Conservation (phyloP, 2,329 filamentous ascomycete genomes). For the Biscogniauxia sp. region DNA sequence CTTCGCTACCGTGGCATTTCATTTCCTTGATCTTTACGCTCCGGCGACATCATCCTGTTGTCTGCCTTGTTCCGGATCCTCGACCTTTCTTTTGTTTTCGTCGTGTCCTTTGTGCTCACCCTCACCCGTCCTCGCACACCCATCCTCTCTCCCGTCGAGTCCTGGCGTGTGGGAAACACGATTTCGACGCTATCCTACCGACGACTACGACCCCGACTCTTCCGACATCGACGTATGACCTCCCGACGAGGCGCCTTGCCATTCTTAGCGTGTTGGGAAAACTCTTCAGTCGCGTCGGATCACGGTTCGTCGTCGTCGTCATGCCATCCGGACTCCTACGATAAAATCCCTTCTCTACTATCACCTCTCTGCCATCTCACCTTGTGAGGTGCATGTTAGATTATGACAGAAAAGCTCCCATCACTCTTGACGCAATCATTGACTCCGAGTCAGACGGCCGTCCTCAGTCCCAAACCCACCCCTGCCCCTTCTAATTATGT, state of each 20-base stretch:
- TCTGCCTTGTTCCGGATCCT: slow-evolving; percentile 14
- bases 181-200: slow-evolving; percentile 11
- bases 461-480: slow-evolving; percentile 39
- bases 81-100: slow-evolving; percentile 27
- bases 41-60: slow-evolving; percentile 13
- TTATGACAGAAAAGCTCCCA: slow-evolving; percentile 61
- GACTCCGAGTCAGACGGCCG: slow-evolving; percentile 51
- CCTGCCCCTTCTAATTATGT: slow-evolving; percentile 40
- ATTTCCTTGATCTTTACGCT: slow-evolving; percentile 11
- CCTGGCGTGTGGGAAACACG: slow-evolving; percentile 12
- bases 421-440: slow-evolving; percentile 54
- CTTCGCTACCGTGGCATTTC: slow-evolving; percentile 14
- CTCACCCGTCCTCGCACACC: slow-evolving; percentile 5
- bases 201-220: slow-evolving; percentile 5
- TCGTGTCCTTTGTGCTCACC: slow-evolving; percentile 28
- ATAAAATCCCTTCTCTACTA: slow-evolving; percentile 39
- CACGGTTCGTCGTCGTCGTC: slow-evolving; percentile 59
- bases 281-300: slow-evolving; percentile 36
- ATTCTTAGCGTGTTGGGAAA: slow-evolving; percentile 10
- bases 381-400: slow-evolving; percentile 49
- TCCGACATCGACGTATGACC: slow-evolving; percentile 15
- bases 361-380: slow-evolving; percentile 27
- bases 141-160: slow-evolving; percentile 16
- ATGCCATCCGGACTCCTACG: slow-evolving; percentile 55
- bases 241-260: slow-evolving; percentile 6